phyloP scores from a whole-genome alignment of 2,329 filamentous ascomycete genomes.

The Epicoccum nigrum region DNA sequence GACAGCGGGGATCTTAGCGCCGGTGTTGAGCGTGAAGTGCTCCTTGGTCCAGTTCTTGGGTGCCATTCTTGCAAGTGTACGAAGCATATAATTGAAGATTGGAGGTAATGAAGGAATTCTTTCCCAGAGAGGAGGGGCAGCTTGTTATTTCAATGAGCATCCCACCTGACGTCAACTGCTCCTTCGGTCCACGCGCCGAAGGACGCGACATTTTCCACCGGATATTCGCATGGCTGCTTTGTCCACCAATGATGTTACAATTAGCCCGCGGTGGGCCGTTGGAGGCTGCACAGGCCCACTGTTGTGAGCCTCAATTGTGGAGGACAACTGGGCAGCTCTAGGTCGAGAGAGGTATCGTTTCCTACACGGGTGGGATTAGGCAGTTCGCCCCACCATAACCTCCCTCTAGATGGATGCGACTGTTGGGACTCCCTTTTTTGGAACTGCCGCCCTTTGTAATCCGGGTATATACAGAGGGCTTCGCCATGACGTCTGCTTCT shows the following conservation, averaged over 20 bases:
- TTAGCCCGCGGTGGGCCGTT: constrained; percentile 11
- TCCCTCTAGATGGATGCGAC: neutral
- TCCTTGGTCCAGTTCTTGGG: constrained; percentile 48
- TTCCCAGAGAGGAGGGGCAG: constrained; percentile 5
- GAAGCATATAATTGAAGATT: constrained; percentile 24
- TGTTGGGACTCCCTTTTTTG: neutral
- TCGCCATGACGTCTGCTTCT: neutral
- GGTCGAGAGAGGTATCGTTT: constrained; percentile 5
- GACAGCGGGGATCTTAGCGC: constrained; percentile 77
- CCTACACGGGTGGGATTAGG: constrained; percentile 1
- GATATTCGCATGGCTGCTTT: neutral
- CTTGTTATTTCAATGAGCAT: constrained; percentile 14
- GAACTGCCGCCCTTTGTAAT: neutral
- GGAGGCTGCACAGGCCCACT: constrained; percentile 5
- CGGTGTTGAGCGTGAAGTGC: constrained; percentile 52
- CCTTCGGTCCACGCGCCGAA: constrained; percentile 15
- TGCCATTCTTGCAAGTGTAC: constrained; percentile 38
- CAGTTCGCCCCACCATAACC: constrained; percentile 2
- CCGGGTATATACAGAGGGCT: neutral
- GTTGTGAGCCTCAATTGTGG: constrained; percentile 14
- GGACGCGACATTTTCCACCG: constrained; percentile 16
- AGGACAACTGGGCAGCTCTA: constrained; percentile 4
- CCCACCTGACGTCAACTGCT: constrained; percentile 21
- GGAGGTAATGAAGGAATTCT: neutral
- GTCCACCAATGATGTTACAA: constrained; percentile 10